Evolutionary conservation across 1,139 yeast species (phyloP).

Genomic region (Debaryomyces singareniensis): DNA sequence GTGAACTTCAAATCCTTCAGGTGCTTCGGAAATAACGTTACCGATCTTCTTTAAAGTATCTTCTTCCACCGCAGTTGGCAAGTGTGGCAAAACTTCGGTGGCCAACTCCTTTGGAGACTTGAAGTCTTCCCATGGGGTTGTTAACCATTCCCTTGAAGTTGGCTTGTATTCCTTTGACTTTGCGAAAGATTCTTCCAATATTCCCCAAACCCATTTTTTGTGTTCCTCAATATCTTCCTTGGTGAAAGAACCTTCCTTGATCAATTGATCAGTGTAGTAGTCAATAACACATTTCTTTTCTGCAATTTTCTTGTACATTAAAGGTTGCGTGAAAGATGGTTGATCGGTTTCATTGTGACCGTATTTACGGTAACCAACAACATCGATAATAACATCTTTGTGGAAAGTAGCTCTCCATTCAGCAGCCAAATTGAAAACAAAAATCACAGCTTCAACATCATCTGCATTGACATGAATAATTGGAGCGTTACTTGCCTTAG

Average conservation of each 20-base stretch:
- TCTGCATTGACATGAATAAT: conserved; percentile 99
- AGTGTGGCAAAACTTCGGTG: conserved; percentile 89
- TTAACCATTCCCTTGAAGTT: conserved; percentile 94
- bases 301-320: conserved; percentile 90
- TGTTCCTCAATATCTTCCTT: conserved; percentile 90
- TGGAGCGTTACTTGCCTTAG: conserved; percentile 94
- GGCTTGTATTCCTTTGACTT: conserved; percentile 89
- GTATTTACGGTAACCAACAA: conserved; percentile 96
- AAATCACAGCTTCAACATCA: conserved; percentile 90
- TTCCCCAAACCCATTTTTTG: conserved; percentile 96
- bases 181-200: conserved; percentile 81
- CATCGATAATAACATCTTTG: conserved; percentile 91
- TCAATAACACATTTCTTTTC: conserved; percentile 86
- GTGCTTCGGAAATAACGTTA: conserved; percentile 71
- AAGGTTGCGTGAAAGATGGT: conserved; percentile 97
- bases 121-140: conserved; percentile 98
- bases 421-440: conserved; percentile 92
- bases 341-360: conserved; percentile 99
- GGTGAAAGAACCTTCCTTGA: conserved; percentile 84
- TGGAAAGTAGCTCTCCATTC: conserved; percentile 98
- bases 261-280: conserved; percentile 71
- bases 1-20: conserved; percentile 86
- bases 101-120: conserved; percentile 97
- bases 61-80: conserved; percentile 88
- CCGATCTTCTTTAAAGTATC: conserved; percentile 73